A percentile compares a stretch with the other conserved stretches of the same genome.
These are phyloP conservation scores for Sporobolomyces phaffii DNA, from an alignment of 768 basidiomycete species.

Conservation along the genomic window DNA sequence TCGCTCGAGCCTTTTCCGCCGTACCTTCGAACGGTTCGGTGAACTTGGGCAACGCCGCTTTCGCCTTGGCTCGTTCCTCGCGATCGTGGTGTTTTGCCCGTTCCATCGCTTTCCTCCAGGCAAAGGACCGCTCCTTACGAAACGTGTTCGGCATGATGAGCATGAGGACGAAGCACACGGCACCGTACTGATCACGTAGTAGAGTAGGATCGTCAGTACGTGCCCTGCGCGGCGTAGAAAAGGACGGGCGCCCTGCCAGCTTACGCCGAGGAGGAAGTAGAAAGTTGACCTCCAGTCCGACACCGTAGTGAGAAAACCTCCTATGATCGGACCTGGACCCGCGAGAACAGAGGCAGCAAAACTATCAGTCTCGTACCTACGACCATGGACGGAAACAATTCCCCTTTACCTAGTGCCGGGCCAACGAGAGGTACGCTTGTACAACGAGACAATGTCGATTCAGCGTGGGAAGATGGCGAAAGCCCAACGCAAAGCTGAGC, in stretches of 20 bases:
- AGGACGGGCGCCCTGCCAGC: too few relatives aligned
- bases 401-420: not conserved
- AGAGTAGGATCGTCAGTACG: too few relatives aligned
- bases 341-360: not conserved
- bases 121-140: slow-evolving; percentile 69
- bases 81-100: slow-evolving; percentile 38
- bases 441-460: not conserved
- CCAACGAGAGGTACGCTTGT: slow-evolving; percentile 31
- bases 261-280: slow-evolving; percentile 69
- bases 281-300: slow-evolving; percentile 73
- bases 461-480: slow-evolving; percentile 44
- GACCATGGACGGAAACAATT: too few relatives aligned
- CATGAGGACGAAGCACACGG: slow-evolving; percentile 42
- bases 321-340: slow-evolving; percentile 60
- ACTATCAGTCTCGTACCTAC: too few relatives aligned
- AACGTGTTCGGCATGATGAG: slow-evolving; percentile 72
- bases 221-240: too few relatives aligned
- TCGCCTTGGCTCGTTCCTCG: slow-evolving; percentile 9
- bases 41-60: not conserved
- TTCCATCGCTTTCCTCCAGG: slow-evolving; percentile 65
- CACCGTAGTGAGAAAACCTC: slow-evolving; percentile 60
- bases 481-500: too few relatives aligned
- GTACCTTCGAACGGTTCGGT: not conserved
- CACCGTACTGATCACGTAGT: slow-evolving; percentile 25
- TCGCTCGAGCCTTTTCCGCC: not conserved